Evolutionary conservation across 768 basidiomycete genomes (phyloP), one percentile per base, ranked within the genome.

Genomic region (Panellus pusillus): DNA sequence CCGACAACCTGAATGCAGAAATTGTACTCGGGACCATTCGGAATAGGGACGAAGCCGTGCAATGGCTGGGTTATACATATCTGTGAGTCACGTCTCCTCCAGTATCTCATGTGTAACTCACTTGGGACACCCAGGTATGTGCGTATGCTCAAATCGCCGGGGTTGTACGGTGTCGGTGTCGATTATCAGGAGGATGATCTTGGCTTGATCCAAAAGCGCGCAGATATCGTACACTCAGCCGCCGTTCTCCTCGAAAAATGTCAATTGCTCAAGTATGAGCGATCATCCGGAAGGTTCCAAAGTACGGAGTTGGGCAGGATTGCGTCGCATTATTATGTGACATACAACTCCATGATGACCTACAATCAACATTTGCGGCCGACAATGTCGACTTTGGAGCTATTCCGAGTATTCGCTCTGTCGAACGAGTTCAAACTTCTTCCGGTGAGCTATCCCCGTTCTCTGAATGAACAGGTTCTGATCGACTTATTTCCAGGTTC

Each of bases 1-100:
- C 93, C 24, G 97, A 99, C 66, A 96, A 97, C 65, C 70, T 98
- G 63, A 98, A 98, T 68, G 97, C 96, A 13, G 97, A 98, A 74
- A 89, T 98, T 39, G 96, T 98, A 1, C 77, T 97, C 15, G 97
- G 97, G 6, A 95, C 91, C 0, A 86, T 98, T 50, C 78, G 97
- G 61, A 98, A 97, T 71, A 79, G 95, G 18, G 94, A 98, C 64
- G 96, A 98, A 65, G 97, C 93, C 6, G 95, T 98, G 1, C 92
- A 97, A 65, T 98, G 95, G 96, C 72, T 97, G 11, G 94, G 94
- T 0, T 97, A 95, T 64, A 95, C 93, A 0, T 98, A 95, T 69
- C 67, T 94, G 89, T 93, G 65, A 43, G 51, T 47, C 9, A 13
- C 4, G 0, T 28, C 36, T 38, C 9, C 36, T 6, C 6, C 24